Percentiles rank a stretch among this genome's conserved stretches.
These are phyloP conservation scores for Canariomyces notabilis DNA, from an alignment of 2,329 filamentous ascomycete genomes.

Conservation along the genomic window DNA sequence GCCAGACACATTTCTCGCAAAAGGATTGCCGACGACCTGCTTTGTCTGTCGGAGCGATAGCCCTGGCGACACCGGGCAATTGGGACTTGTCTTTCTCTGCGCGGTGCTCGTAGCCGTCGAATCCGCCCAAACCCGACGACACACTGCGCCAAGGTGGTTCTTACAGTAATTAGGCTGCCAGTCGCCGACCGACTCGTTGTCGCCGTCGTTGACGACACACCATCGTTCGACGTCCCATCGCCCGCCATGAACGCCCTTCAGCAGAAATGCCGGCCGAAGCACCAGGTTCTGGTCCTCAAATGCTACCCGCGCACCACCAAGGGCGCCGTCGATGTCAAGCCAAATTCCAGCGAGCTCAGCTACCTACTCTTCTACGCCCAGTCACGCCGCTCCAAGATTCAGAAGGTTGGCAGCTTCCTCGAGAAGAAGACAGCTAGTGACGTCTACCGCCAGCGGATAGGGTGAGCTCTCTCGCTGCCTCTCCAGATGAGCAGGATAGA, in stretches of 20 bases:
- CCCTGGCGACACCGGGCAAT: neutral
- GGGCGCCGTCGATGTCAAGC: slow-evolving; percentile 85
- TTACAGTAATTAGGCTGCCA: neutral
- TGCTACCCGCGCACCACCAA: slow-evolving; percentile 94
- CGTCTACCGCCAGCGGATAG: slow-evolving; percentile 82
- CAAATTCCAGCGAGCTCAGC: slow-evolving; percentile 93
- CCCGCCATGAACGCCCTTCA: slow-evolving; percentile 58
- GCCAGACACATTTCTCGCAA: slow-evolving; percentile 8
- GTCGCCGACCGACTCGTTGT: neutral
- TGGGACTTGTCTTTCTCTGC: neutral
- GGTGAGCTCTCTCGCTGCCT: slow-evolving; percentile 46
- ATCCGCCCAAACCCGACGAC: neutral
- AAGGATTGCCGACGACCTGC: slow-evolving; percentile 7
- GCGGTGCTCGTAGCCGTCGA: neutral
- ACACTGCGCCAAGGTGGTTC: neutral
- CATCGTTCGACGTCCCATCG: neutral
- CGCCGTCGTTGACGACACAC: neutral
- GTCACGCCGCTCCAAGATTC: slow-evolving; percentile 88
- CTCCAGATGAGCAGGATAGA: neutral
- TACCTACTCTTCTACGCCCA: slow-evolving; percentile 96
- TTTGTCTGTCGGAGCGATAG: neutral
- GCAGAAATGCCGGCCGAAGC: slow-evolving; percentile 78
- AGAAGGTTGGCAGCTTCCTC: slow-evolving; percentile 91
- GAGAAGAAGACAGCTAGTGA: slow-evolving; percentile 91
- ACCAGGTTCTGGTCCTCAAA: slow-evolving; percentile 92